phyloP scores from a whole-genome alignment of 768 basidiomycete species.

The Leucocoprinus leucothites region DNA sequence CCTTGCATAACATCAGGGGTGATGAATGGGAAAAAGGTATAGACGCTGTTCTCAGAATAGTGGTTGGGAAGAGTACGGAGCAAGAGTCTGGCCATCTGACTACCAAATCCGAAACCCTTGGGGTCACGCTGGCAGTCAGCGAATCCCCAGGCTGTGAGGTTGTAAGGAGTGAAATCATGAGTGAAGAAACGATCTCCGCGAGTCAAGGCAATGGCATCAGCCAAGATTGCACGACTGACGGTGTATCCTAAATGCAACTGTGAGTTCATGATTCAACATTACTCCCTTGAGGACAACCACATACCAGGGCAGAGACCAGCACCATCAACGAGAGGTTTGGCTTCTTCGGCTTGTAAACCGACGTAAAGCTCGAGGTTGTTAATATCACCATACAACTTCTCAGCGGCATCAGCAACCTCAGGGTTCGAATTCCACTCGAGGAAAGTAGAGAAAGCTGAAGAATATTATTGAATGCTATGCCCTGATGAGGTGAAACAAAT shows the following conservation, averaged over 20 bases:
- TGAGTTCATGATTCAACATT: too few species aligned
- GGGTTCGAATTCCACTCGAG: slow-evolving; percentile 79
- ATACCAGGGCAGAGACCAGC: slow-evolving; percentile 83
- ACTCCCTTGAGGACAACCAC: slow-evolving; percentile 8
- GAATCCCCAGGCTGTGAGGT: slow-evolving; percentile 83
- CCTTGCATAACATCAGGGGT: slow-evolving; percentile 67
- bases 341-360: slow-evolving; percentile 75
- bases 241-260: slow-evolving; percentile 59
- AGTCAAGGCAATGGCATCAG: slow-evolving; percentile 83
- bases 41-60: slow-evolving; percentile 66
- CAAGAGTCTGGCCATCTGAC: slow-evolving; percentile 70
- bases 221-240: slow-evolving; percentile 79
- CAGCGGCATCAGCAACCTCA: slow-evolving; percentile 66
- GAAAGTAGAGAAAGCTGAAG: slow-evolving; percentile 63
- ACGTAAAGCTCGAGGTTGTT: slow-evolving; percentile 79
- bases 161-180: slow-evolving; percentile 76
- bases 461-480: not conserved
- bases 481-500: not conserved
- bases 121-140: slow-evolving; percentile 77
- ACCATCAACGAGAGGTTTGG: slow-evolving; percentile 72
- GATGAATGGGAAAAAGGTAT: slow-evolving; percentile 89
- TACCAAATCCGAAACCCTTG: slow-evolving; percentile 70
- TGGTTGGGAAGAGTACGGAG: slow-evolving; percentile 71
- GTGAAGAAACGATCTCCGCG: slow-evolving; percentile 85
- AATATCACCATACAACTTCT: slow-evolving; percentile 75